Evolutionary conservation across 1,139 yeast species (phyloP), one percentile per base, ranked within the genome.

Genomic region (Zygoascus hellenicus): DNA sequence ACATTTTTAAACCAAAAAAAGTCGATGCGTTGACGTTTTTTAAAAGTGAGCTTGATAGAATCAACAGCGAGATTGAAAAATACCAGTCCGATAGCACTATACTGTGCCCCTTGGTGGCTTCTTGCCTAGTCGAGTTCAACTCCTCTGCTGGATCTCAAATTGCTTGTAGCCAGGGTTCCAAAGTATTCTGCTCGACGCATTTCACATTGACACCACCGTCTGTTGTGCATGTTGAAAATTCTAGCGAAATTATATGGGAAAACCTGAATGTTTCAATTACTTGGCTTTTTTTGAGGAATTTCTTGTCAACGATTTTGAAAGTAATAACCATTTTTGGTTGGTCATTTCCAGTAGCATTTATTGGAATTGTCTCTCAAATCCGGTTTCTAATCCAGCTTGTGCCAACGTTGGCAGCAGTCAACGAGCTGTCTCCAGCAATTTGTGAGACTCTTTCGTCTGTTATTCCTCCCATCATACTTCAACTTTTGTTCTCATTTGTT

Each of bases 321-420:
- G 63, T 74, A 13, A 72, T 79, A 3, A 57, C 83, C 55, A 74
- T 86, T 45, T 70, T 85, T 15, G 80, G 86, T 56, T 87, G 95
- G 95, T 83, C 94, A 32, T 74, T 87, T 51, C 96, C 96, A 1
- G 92, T 86, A 11, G 87, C 95, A 3, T 81, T 86, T 52, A 85
- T 87, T 19, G 94, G 95, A 66, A 71, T 81, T 49, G 78, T 87
- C 49, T 83, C 95, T 13, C 87, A 87, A 59, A 70, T 85, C 43
- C 80, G 82, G 48, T 81, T 77, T 58, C 72, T 87, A 55, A 72
- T 77, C 4, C 67, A 70, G 42, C 79, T 80, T 57, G 70, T 85
- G 42, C 83, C 73, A 9, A 83, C 80, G 67, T 71, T 87, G 58
- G 68, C 67, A 33, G 85, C 83, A 68, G 74, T 87, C 51, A 71